Evolutionary conservation across 495 filamentous ascomycete genomes (phyloP), one percentile per base, ranked within the genome.

Genomic region (Penicillium arizonense): DNA sequence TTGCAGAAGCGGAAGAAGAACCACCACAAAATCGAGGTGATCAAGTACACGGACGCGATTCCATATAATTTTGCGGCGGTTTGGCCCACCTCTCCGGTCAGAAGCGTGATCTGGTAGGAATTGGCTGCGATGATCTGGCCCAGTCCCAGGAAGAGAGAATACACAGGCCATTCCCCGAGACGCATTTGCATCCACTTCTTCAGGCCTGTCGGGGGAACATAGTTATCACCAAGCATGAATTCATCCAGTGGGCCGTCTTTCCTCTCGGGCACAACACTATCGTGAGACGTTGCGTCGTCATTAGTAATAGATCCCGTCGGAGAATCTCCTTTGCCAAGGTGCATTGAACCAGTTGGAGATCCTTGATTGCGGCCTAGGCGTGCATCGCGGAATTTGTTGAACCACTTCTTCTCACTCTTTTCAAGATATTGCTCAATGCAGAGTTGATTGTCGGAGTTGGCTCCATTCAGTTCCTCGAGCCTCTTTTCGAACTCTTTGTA

Each of bases 331-430:
- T 74, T 76, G 37, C 47, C 60, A 20, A 66, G 57, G 58, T 71
- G 74, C 46, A 75, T 50, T 23, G 75, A 76, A 23, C 72, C 66
- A 28, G 72, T 67, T 42, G 75, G 76, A 6, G 76, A 77, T 37
- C 20, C 39, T 33, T 72, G 72, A 20, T 76, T 74, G 52, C 70
- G 68, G 14, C 77, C 78, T 21, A 75, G 57, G 44, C 81, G 81
- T 36, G 84, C 84, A 53, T 85, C 76, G 32, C 82, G 68, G 67
- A 82, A 85, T 20, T 77, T 73, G 37, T 80, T 74, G 58, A 87
- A 88, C 83, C 84, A 89, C 51, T 84, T 80, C 74, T 86, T 87
- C 64, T 89, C 86, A 47, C 82, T 83, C 67, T 82, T 87, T 35
- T 79, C 77, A 10, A 89, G 63, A 64, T 82, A 87, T 21, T 85